Evolutionary conservation across 139 green algal genomes (phyloP).

Genomic region (Klebsormidium nitens): DNA sequence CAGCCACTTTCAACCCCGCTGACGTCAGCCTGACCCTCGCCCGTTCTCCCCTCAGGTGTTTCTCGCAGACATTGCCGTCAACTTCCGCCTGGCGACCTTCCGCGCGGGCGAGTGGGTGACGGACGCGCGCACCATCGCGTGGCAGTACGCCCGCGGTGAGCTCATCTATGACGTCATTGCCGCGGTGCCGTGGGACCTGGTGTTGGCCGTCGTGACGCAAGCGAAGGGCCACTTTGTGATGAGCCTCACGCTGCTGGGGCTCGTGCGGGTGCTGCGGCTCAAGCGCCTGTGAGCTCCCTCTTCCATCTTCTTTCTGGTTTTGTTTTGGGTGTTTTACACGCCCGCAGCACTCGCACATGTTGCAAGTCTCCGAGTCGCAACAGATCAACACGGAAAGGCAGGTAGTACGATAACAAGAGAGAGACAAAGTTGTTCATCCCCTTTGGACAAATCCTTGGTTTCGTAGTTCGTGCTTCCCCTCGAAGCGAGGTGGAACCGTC

Average conservation of each 20-base stretch:
- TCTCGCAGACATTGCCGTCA: not conserved
- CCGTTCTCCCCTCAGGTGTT: not conserved
- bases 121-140: not conserved
- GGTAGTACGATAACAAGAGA: too few species aligned
- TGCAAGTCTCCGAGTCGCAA: too few species aligned
- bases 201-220: not conserved
- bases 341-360: too few species aligned
- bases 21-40: too few species aligned
- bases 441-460: too few species aligned
- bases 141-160: not conserved
- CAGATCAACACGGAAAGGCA: too few species aligned
- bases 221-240: not conserved
- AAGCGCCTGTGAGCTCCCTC: slow-evolving; percentile 3
- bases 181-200: slow-evolving; percentile 10
- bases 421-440: too few species aligned
- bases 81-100: not conserved
- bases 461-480: too few species aligned
- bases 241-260: not conserved
- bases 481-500: too few species aligned
- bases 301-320: not conserved
- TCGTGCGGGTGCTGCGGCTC: slow-evolving; percentile 9
- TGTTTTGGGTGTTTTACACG: too few species aligned
- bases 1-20: too few species aligned
- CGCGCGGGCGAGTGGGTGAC: not conserved
- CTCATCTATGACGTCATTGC: slow-evolving; percentile 6